Percentiles rank a stretch among this genome's conserved stretches.
Conservation (phyloP, 208 protist genomes). For the Crithidia mellificae region DNA sequence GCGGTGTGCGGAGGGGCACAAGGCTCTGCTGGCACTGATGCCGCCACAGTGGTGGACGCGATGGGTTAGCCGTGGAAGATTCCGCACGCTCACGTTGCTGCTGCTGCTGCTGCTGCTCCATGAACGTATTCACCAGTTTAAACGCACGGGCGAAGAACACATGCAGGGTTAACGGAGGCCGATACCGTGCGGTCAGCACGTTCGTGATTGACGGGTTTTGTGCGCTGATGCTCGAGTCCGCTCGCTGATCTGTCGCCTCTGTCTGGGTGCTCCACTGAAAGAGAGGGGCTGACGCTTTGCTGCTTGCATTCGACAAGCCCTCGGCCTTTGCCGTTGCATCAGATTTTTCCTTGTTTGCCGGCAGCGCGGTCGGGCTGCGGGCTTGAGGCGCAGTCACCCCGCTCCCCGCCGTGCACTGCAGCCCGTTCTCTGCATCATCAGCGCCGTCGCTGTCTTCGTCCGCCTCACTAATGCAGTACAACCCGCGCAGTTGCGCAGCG, state of each 20-base stretch:
- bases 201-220: no score
- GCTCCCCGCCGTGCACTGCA: no score
- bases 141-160: conserved; percentile 53
- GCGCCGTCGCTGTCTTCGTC: conserved; percentile 14
- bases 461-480: conserved; percentile 41
- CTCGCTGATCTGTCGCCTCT: neutral
- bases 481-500: conserved; percentile 16
- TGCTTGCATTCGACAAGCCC: neutral
- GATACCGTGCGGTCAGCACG: conserved; percentile 27
- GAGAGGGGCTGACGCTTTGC: neutral
- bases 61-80: neutral
- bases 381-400: no score
- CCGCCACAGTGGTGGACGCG: neutral
- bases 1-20: neutral
- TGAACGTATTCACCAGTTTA: conserved; percentile 29
- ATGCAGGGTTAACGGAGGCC: conserved; percentile 34
- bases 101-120: conserved; percentile 20
- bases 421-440: no score
- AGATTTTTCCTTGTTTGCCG: neutral
- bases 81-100: neutral
- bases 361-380: no score
- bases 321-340: neutral
- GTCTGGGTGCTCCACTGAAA: neutral
- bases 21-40: neutral
- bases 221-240: no score